phyloP scores from a whole-genome alignment of 2,329 filamentous ascomycete genomes.

The Allantophomopsis cytisporea region DNA sequence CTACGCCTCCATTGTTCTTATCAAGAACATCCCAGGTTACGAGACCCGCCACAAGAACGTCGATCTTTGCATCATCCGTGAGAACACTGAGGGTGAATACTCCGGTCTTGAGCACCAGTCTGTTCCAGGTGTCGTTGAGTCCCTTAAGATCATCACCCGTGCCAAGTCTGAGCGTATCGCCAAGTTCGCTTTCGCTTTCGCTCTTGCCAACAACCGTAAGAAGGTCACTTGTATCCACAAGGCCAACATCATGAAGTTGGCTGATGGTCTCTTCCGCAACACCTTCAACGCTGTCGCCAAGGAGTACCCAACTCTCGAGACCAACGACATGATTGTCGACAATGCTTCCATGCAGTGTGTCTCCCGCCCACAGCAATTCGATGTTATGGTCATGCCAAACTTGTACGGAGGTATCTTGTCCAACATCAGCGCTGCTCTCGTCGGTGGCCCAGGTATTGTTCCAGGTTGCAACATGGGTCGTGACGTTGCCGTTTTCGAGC shows the following conservation, averaged over 20 bases:
- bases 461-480: slow-evolving; percentile 99
- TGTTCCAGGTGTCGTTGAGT: slow-evolving; percentile 91
- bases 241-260: slow-evolving; percentile 99
- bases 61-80: slow-evolving; percentile 98
- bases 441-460: slow-evolving; percentile 92
- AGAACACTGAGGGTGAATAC: slow-evolving; percentile 99
- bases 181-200: slow-evolving; percentile 97
- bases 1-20: slow-evolving; percentile 92
- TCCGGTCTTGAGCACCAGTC: slow-evolving; percentile 98
- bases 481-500: slow-evolving; percentile 96
- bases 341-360: slow-evolving; percentile 99
- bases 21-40: slow-evolving; percentile 99
- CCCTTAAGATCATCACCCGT: slow-evolving; percentile 98
- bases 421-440: slow-evolving; percentile 95
- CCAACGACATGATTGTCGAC: slow-evolving; percentile 99
- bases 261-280: slow-evolving; percentile 95
- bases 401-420: slow-evolving; percentile 97
- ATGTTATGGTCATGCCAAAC: slow-evolving; percentile 99
- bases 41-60: slow-evolving; percentile 93
- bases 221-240: slow-evolving; percentile 99
- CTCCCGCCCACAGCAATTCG: slow-evolving; percentile 90
- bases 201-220: slow-evolving; percentile 95
- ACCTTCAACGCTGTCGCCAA: slow-evolving; percentile 89
- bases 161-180: slow-evolving; percentile 98
- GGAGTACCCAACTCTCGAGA: slow-evolving; percentile 91